Percentiles rank a stretch among this genome's conserved stretches.
Evolutionary conservation across 345 rosid genomes (phyloP).

Genomic region (Citrus cavaleriei): DNA sequence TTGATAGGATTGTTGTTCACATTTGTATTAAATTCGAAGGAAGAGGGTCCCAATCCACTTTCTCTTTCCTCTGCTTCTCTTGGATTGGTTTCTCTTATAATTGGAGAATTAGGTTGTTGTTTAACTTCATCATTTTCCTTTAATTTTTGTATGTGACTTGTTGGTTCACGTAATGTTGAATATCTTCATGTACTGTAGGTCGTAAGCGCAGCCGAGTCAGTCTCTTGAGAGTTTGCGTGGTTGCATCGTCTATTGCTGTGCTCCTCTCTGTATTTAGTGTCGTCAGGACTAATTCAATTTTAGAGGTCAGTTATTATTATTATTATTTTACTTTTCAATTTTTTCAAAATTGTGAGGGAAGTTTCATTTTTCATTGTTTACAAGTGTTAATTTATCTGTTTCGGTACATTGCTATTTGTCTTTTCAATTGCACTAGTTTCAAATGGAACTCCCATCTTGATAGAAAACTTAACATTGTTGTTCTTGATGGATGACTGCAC

Average conservation of each 20-base stretch:
- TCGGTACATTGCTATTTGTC: neutral
- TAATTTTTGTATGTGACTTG: neutral
- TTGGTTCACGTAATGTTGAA: neutral
- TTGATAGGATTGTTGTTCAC: constrained; percentile 17
- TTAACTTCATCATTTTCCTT: neutral
- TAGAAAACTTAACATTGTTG: neutral
- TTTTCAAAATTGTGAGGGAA: neutral
- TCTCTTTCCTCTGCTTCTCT: constrained; percentile 11
- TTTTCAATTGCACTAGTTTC: neutral
- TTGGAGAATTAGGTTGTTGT: constrained; percentile 33
- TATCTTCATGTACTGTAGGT: constrained; percentile 12
- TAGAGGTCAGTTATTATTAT: constrained; percentile 21
- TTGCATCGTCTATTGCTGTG: constrained; percentile 4
- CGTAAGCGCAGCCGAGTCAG: constrained; percentile 16
- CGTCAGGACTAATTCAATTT: constrained; percentile 2
- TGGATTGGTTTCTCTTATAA: constrained; percentile 23
- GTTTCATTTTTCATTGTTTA: neutral
- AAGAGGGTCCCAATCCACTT: constrained; percentile 6
- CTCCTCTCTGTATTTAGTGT: constrained; percentile 21
- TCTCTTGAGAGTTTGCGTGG: constrained; percentile 22
- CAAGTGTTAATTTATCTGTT: neutral
- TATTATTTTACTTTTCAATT: neutral
- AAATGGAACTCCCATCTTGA: neutral
- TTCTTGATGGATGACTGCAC: neutral
- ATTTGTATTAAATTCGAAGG: constrained; percentile 9